phyloP scores from a whole-genome alignment of 2,329 filamentous ascomycete genomes.

The Cadophora luteo-olivacea region DNA sequence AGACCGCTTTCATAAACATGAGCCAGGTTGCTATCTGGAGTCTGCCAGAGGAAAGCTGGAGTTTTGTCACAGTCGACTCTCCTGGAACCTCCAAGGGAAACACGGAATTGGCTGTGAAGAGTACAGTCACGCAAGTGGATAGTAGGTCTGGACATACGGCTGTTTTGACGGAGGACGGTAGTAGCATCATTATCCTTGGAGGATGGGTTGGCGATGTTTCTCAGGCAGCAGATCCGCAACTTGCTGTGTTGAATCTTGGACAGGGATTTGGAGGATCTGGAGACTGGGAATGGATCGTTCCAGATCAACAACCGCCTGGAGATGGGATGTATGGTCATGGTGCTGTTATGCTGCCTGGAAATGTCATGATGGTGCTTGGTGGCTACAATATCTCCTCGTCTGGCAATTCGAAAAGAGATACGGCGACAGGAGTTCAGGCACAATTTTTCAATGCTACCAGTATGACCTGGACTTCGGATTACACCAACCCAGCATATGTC shows the following conservation, averaged over 20 bases:
- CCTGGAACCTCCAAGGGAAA: conserved; percentile 47
- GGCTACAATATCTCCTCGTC: conserved; percentile 58
- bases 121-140: conserved; percentile 53
- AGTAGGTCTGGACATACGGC: conserved; percentile 90
- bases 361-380: conserved; percentile 72
- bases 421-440: conserved; percentile 42
- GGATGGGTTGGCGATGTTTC: conserved; percentile 89
- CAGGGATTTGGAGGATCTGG: conserved; percentile 74
- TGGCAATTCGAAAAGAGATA: conserved; percentile 47
- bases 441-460: conserved; percentile 69
- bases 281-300: conserved; percentile 75
- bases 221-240: conserved; percentile 80
- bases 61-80: conserved; percentile 72
- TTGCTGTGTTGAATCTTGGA: conserved; percentile 78
- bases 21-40: conserved; percentile 88
- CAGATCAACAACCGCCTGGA: conserved; percentile 52
- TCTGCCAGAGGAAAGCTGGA: conserved; percentile 86
- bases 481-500: conserved; percentile 53
- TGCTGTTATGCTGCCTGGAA: conserved; percentile 67
- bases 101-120: conserved; percentile 63
- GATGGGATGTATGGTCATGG: conserved; percentile 67
- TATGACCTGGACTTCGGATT: conserved; percentile 61
- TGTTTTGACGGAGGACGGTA: conserved; percentile 79
- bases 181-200: conserved; percentile 78
- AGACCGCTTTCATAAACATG: conserved; percentile 89